Evolutionary conservation across 2,329 filamentous ascomycete genomes (phyloP), one percentile per base, ranked within the genome.

Genomic region (Nemania sp.): DNA sequence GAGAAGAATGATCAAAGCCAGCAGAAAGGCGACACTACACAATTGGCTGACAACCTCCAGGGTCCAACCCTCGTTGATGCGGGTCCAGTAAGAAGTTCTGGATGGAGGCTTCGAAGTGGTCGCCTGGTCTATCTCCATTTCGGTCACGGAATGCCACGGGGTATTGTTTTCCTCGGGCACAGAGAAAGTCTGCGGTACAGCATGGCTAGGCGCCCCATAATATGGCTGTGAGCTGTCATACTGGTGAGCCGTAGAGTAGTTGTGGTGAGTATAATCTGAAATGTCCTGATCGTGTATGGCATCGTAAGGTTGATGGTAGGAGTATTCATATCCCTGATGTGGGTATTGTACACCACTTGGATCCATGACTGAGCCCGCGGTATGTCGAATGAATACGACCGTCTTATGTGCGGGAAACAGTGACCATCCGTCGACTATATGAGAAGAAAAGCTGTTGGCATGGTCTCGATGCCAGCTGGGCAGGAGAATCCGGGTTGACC

Each of bases 1-100:
- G 23, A 56, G 54, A 28, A 56, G 54, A 31, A 53, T 56, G 20
- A 56, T 49, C 40, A 53, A 28, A 22, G 54, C 54, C 20, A 56
- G 24, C 3, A 56, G 43, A 22, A 47, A 52, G 19, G 31, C 20
- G 8, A 49, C 31, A 14, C 54, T 56, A 20, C 30, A 53, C 11
- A 49, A 15, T 49, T 53, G 28, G 26, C 44, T 36, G 19, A 40
- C 17, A 12, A 56, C 41, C 37, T 56, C 54, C 26, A 44, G 39
- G 19, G 5, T 11, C 46, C 37, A 55, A n/a, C 49, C 43, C 20
- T 19, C 3, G n/a, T 52, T 47, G 15, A 56, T 8, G 22, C 42
- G n/a, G n/a, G 42, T 41, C 23, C 24, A 47, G 42, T 12, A 43
- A 17, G 47, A 33, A 30, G 14, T 9, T 17, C 43, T 47, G 11